Evolutionary conservation across 2,329 filamentous ascomycete genomes (phyloP).

Genomic region (Zymoseptoria pseudotritici): DNA sequence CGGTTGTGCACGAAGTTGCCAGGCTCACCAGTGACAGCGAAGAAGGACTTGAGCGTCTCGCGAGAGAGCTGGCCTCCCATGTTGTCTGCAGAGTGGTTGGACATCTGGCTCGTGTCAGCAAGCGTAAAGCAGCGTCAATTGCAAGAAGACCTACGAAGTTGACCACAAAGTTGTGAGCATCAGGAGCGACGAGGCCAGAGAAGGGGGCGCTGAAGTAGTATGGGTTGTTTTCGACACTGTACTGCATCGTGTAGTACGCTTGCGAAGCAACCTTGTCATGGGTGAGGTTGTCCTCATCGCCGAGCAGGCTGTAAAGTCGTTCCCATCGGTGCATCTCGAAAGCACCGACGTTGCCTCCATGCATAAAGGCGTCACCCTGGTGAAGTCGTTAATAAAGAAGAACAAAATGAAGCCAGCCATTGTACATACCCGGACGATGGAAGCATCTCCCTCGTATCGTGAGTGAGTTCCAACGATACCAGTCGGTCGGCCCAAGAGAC

Average conservation of each 20-base stretch:
- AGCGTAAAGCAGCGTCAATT: neutral
- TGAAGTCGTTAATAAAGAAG: neutral
- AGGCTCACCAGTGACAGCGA: conserved; percentile 16
- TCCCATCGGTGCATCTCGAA: conserved; percentile 12
- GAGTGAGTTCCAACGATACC: conserved; percentile 8
- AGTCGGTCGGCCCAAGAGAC: conserved; percentile 5
- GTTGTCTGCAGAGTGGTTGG: conserved; percentile 18
- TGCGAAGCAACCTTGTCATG: conserved; percentile 10
- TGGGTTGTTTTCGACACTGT: conserved; percentile 6
- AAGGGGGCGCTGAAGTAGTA: conserved; percentile 9
- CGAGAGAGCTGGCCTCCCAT: conserved; percentile 15
- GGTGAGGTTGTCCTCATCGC: conserved; percentile 1
- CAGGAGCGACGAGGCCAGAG: conserved; percentile 15
- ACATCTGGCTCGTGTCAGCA: conserved; percentile 8
- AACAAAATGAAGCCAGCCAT: neutral
- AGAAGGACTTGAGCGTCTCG: conserved; percentile 18
- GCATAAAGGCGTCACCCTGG: conserved; percentile 9
- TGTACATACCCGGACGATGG: conserved; percentile 5
- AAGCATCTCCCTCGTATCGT: conserved; percentile 10
- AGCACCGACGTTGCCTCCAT: conserved; percentile 5
- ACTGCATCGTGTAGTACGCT: conserved; percentile 9
- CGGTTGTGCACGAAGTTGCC: conserved; percentile 12
- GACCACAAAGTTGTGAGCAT: conserved; percentile 22
- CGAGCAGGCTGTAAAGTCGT: conserved; percentile 6
- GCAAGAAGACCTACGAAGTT: conserved; percentile 7